Evolutionary conservation across 352 stramenopile species (phyloP).

Genomic region (Phytophthora tentaculata): DNA sequence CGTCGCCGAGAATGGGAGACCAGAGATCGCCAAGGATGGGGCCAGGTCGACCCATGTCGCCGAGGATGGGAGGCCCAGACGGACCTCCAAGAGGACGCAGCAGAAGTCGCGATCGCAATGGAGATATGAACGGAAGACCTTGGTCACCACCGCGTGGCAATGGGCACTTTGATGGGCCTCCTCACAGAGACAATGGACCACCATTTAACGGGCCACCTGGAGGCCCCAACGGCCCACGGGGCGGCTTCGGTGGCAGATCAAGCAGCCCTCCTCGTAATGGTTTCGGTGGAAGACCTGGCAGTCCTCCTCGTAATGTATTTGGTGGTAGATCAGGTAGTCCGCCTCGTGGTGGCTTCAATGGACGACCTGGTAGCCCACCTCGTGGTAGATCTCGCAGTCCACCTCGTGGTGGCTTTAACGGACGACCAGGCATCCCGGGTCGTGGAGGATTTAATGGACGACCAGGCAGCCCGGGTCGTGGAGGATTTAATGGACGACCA

Average conservation of each 20-base stretch:
- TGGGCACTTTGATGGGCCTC: constrained; percentile 35
- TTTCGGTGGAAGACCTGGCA: constrained; percentile 9
- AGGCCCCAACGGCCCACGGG: constrained; percentile 20
- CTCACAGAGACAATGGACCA: constrained; percentile 23
- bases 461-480: too few species aligned
- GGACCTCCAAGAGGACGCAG: constrained; percentile 18
- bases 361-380: constrained; percentile 22
- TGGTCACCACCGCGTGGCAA: constrained; percentile 29
- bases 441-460: constrained; percentile 17
- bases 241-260: constrained; percentile 18
- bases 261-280: constrained; percentile 20
- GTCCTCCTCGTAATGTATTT: constrained; percentile 18
- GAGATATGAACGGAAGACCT: constrained; percentile 34
- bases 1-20: constrained; percentile 25
- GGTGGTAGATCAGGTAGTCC: constrained; percentile 16
- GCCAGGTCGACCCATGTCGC: constrained; percentile 8
- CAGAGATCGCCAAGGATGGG: constrained; percentile 14
- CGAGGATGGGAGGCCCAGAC: constrained; percentile 5
- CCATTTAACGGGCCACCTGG: constrained; percentile 23
- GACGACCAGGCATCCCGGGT: constrained; percentile 14
- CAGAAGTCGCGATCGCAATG: constrained; percentile 47
- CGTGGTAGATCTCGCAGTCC: constrained; percentile 8
- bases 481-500: too few species aligned
- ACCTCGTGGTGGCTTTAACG: constrained; percentile 15
- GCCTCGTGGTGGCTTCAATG: constrained; percentile 16